Conservation (phyloP, 2,329 filamentous ascomycete genomes). For the Aspergillus thermomutatus region DNA sequence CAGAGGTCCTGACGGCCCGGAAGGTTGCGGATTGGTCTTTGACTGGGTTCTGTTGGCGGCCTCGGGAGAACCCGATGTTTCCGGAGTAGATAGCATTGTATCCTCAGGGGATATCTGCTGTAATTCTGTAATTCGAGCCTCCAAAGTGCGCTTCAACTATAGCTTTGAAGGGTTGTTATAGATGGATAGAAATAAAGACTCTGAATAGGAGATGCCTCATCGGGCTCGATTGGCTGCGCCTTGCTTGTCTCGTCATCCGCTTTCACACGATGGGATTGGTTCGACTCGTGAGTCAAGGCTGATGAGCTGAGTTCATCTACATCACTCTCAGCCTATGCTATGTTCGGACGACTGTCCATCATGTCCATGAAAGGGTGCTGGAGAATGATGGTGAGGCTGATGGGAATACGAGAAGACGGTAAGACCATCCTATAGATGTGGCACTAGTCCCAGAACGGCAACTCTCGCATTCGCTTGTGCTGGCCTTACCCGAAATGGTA, state of each 20-base stretch:
- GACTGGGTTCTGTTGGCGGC: not conserved
- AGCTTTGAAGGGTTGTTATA: not conserved
- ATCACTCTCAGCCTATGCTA: not conserved
- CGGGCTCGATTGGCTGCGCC: not conserved
- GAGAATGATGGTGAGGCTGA: not conserved
- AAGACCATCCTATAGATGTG: not conserved
- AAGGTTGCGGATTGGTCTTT: not conserved
- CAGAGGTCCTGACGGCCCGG: conserved; percentile 8
- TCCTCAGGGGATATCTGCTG: not conserved
- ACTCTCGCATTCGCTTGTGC: conserved; percentile 17
- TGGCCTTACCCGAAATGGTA: not conserved
- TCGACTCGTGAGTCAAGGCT: not conserved
- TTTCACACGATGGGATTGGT: not conserved
- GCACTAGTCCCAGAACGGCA: conserved; percentile 18
- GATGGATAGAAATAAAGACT: not conserved
- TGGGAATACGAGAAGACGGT: not conserved
- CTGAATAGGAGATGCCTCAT: not conserved
- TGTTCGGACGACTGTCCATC: not conserved
- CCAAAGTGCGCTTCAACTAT: not conserved
- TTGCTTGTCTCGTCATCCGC: not conserved
- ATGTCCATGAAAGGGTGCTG: not conserved
- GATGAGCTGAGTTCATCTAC: not conserved
- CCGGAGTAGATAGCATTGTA: not conserved
- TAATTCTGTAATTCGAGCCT: not conserved
- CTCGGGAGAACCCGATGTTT: conserved; percentile 1